Base-by-base conservation (phyloP, 192 early-diverging fungal species). In the Borealophlyctis nickersoniae region DNA sequence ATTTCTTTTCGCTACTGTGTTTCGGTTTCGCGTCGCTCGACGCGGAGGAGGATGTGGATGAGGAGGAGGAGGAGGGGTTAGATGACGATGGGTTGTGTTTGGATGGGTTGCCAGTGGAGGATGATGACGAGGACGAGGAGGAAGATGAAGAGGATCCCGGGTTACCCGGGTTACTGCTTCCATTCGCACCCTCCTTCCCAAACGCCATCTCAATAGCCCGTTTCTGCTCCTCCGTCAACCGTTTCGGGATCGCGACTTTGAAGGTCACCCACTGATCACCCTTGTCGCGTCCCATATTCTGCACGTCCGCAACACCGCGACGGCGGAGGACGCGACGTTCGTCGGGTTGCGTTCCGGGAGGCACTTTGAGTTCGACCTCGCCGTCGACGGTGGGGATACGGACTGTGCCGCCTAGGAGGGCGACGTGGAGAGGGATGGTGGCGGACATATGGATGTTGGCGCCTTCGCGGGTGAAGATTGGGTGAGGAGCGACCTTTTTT, bases 231-330 rank as follows among this genome's bases (percentile, higher is more conserved):
- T 49, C 64, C 51, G 66, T 88, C 67, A 77, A 75, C 61, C 66
- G 71, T 65, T 63, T 79, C 58, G 96, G 96, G 51, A 99, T 64
- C 49, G 81, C 74, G 23, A 99, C 87, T 62, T 91, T 88, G 16
- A 99, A 71, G 4, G 81, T 89, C 16, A 99, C 87, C 59, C 88
- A 91, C 74, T 99, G 92, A 75, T 99, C 95, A 34, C 96, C 96
- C 19, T 87, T 80, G 9, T 72, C 78, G 45, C 35, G 39, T 27
- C 52, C 32, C 22, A 62, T 52, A 3, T 75, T 71, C 39, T 85
- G 76, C 48, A 92, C 39, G 33, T 79, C 75, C 35, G 77, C 74
- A 22, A 92, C 83, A 39, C 96, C 96, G 31, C 92, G 87, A 19
- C 78, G 80, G 62, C 88, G 81, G 70, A 99, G 73, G 19, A 84